phyloP scores from a whole-genome alignment of 148 eudicot genomes.

The Limonium bicolor region DNA sequence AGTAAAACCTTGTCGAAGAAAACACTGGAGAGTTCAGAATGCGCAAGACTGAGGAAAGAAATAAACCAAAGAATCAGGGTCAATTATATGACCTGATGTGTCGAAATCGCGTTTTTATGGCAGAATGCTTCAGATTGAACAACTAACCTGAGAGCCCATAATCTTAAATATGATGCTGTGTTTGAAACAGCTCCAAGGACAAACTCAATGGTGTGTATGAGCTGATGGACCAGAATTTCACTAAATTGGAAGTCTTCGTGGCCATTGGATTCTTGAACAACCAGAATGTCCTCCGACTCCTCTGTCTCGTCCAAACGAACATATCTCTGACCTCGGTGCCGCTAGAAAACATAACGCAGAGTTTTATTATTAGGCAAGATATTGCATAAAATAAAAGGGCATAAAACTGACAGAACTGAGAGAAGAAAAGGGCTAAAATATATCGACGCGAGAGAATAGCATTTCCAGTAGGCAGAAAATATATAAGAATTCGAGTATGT shows the following conservation, averaged over 20 bases:
- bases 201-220: conserved; percentile 82
- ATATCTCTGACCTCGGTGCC: conserved; percentile 54
- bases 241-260: conserved; percentile 66
- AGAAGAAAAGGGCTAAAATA: too few species aligned
- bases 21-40: conserved; percentile 43
- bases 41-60: conserved; percentile 30
- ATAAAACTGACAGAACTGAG: too few species aligned
- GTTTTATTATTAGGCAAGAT: too few species aligned
- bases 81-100: background rate
- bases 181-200: conserved; percentile 86
- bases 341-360: conserved; percentile 20
- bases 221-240: conserved; percentile 73
- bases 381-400: too few species aligned
- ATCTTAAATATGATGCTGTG: conserved; percentile 78
- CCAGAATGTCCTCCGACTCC: conserved; percentile 36
- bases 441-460: too few species aligned
- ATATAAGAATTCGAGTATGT: conserved; percentile 1
- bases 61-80: background rate
- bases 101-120: too few species aligned
- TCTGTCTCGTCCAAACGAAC: conserved; percentile 31
- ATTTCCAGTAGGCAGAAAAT: too few species aligned
- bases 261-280: conserved; percentile 31
- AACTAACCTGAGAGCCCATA: conserved; percentile 82
- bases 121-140: background rate
- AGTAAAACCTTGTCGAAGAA: conserved; percentile 41